Evolutionary conservation across 192 early-diverging fungal species (phyloP).

Genomic region (Spinellus fusiger): DNA sequence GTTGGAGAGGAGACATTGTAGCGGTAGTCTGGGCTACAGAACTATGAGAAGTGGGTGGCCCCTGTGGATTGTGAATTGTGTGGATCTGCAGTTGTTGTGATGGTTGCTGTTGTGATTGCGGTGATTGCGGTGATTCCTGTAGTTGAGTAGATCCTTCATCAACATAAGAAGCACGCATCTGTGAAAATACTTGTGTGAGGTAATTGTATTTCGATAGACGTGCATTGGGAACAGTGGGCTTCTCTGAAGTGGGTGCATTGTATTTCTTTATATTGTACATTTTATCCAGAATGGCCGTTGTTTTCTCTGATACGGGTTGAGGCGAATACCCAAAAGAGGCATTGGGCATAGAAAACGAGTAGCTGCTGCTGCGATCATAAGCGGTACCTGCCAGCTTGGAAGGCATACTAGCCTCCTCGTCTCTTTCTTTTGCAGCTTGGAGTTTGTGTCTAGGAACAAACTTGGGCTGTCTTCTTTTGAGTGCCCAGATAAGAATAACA

Average conservation of each 20-base stretch:
- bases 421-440: slow-evolving; percentile 20
- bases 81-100: neutral
- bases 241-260: neutral
- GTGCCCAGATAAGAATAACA: neutral
- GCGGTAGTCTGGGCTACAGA: neutral
- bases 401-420: neutral
- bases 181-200: slow-evolving; percentile 32
- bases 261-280: slow-evolving; percentile 16
- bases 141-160: neutral
- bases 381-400: neutral
- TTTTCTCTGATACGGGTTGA: slow-evolving; percentile 11
- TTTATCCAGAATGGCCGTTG: slow-evolving; percentile 14
- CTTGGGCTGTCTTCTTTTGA: neutral
- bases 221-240: neutral
- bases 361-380: neutral
- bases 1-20: neutral
- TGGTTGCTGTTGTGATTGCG: neutral
- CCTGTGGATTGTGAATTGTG: neutral
- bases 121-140: neutral
- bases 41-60: neutral
- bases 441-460: slow-evolving; percentile 22
- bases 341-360: slow-evolving; percentile 14
- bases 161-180: slow-evolving; percentile 25
- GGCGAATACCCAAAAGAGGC: slow-evolving; percentile 12
- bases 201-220: slow-evolving; percentile 37